Percentiles rank a stretch among this genome's conserved stretches.
These are phyloP conservation scores for Coniochaeta ligniaria DNA, from an alignment of 2,329 filamentous ascomycete species.

Conservation along the genomic window DNA sequence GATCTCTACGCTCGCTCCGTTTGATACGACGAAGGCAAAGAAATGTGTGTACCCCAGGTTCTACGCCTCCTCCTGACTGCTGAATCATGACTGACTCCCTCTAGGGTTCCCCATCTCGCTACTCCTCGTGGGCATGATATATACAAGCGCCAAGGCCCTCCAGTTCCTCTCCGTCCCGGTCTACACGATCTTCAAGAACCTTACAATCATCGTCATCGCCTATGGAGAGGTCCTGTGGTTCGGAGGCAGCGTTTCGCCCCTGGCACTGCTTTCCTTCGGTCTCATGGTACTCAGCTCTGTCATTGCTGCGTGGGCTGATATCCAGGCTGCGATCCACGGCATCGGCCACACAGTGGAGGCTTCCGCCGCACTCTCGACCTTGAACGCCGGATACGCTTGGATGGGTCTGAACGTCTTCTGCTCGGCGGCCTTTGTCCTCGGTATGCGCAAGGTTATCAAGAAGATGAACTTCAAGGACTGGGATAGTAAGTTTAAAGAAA, in stretches of 20 bases:
- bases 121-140: constrained; percentile 98
- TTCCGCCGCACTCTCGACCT: constrained; percentile 71
- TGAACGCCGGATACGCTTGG: constrained; percentile 95
- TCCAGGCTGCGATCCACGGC: constrained; percentile 71
- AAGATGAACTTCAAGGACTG: constrained; percentile 99
- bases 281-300: constrained; percentile 94
- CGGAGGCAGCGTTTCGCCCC: constrained; percentile 79
- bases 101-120: constrained; percentile 93
- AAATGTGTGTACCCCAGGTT: constrained; percentile 61
- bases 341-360: constrained; percentile 51
- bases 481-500: constrained; percentile 70
- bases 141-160: constrained; percentile 91
- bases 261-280: constrained; percentile 88
- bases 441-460: constrained; percentile 98
- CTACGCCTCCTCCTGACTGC: not conserved
- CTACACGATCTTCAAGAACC: constrained; percentile 99
- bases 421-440: constrained; percentile 80
- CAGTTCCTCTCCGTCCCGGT: constrained; percentile 96
- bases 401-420: constrained; percentile 97
- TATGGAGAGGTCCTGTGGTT: constrained; percentile 99
- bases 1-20: constrained; percentile 74
- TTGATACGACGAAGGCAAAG: constrained; percentile 81
- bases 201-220: constrained; percentile 97
- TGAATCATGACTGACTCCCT: not conserved
- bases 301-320: constrained; percentile 95